Evolutionary conservation across 1,284 basidiomycete genomes (phyloP).

Genomic region (Pisolithus thermaeus): DNA sequence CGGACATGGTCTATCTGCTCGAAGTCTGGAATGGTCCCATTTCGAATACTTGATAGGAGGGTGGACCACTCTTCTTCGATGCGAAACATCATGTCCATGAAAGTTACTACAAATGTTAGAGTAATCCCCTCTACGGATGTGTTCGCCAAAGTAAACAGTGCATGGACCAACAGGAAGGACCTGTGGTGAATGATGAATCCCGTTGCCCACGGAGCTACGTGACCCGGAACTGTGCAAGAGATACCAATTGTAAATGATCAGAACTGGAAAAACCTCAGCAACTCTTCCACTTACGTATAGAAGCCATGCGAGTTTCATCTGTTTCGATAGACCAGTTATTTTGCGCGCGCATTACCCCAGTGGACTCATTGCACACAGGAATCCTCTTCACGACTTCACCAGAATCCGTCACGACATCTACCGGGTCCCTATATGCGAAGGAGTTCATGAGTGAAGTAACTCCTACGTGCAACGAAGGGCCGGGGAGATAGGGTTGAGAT

Average conservation of each 20-base stretch:
- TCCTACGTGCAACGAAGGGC: background rate
- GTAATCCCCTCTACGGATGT: slow-evolving; percentile 7
- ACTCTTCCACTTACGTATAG: background rate
- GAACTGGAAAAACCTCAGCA: background rate
- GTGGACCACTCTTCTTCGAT: slow-evolving; percentile 19
- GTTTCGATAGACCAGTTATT: slow-evolving; percentile 10
- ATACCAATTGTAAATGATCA: too few relatives aligned
- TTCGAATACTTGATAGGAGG: slow-evolving; percentile 11
- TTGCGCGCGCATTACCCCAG: slow-evolving; percentile 2
- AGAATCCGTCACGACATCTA: slow-evolving; percentile 6
- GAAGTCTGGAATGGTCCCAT: slow-evolving; percentile 16
- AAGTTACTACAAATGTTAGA: slow-evolving; percentile 2
- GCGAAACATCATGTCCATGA: slow-evolving; percentile 12
- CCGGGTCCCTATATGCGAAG: slow-evolving; percentile 4
- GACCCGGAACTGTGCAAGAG: slow-evolving; percentile 8
- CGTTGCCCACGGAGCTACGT: slow-evolving; percentile 14
- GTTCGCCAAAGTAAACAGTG: slow-evolving; percentile 13
- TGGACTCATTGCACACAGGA: slow-evolving; percentile 8
- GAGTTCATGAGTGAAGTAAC: background rate
- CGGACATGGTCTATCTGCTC: slow-evolving; percentile 11
- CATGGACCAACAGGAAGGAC: slow-evolving; percentile 19
- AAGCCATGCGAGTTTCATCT: slow-evolving; percentile 10
- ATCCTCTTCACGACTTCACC: slow-evolving; percentile 12
- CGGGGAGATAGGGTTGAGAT: too few relatives aligned
- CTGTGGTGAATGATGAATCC: slow-evolving; percentile 10